phyloP scores from a whole-genome alignment of 257 asterid species.

The Plantago ovata region DNA sequence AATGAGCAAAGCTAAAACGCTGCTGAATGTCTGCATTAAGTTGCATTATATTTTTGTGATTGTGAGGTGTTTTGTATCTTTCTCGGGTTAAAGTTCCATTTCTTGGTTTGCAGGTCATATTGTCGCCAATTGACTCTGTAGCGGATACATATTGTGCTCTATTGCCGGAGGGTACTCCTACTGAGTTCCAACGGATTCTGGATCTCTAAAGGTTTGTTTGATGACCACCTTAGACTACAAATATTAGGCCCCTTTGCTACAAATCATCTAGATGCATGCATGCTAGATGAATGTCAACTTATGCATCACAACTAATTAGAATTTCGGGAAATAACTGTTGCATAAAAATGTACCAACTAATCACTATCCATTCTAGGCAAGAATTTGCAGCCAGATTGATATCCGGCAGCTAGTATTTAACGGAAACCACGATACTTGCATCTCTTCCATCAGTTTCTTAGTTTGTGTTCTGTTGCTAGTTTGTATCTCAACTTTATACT shows the following conservation, averaged over 20 bases:
- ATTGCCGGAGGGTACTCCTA: constrained; percentile 90
- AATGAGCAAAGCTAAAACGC: constrained; percentile 99
- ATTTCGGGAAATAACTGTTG: too few relatives aligned
- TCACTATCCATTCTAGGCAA: too few relatives aligned
- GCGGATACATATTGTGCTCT: constrained; percentile 96
- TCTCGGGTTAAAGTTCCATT: constrained; percentile 14
- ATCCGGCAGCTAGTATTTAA: too few relatives aligned
- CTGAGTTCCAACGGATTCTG: constrained; percentile 91
- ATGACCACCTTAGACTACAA: constrained; percentile 1
- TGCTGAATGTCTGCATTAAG: constrained; percentile 58
- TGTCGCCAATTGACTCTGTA: constrained; percentile 96
- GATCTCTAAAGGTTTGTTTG: constrained; percentile 80
- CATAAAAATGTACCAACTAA: too few relatives aligned
- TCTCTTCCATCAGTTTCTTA: background rate
- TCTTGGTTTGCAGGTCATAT: constrained; percentile 62
- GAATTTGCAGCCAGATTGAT: too few relatives aligned
- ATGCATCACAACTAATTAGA: too few relatives aligned
- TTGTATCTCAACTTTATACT: background rate
- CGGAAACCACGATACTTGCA: background rate
- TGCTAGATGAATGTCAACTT: too few relatives aligned
- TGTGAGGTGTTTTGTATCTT: constrained; percentile 8
- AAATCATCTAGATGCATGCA: too few relatives aligned
- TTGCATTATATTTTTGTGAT: background rate
- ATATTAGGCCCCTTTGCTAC: too few relatives aligned
- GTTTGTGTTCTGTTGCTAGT: background rate